These are phyloP conservation scores for Nitzschia sp. DNA, from an alignment of 108 stramenopile species.

Conservation along the genomic window DNA sequence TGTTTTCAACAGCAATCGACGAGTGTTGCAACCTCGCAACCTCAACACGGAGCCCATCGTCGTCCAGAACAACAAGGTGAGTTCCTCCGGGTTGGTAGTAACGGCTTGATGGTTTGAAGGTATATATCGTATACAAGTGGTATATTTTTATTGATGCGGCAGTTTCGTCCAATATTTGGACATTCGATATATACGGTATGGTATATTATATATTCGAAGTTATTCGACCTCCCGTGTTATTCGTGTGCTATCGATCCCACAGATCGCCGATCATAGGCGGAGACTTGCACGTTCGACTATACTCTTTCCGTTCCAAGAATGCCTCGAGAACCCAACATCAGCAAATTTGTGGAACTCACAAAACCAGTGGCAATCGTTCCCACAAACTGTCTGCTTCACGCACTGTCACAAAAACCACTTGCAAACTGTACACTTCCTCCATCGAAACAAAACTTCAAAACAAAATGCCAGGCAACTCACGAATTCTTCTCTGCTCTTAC, in stretches of 20 bases:
- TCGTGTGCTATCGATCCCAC: conserved; percentile 14
- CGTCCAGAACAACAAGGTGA: conserved; percentile 6
- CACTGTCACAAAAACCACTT: conserved; percentile 5
- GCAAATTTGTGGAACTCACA: conserved; percentile 16
- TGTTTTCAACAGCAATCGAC: conserved; percentile 4
- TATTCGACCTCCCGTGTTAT: conserved; percentile 2
- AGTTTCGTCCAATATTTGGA: conserved; percentile 15
- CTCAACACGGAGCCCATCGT: conserved; percentile 9
- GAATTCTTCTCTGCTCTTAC: conserved; percentile 32
- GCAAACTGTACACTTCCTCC: conserved; percentile 11
- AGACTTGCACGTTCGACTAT: neutral
- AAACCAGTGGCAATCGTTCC: conserved; percentile 7
- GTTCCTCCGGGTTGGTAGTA: conserved; percentile 17
- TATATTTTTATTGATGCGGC: conserved; percentile 1
- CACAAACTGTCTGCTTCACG: conserved; percentile 5
- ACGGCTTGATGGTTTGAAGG: conserved; percentile 13
- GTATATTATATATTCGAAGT: conserved; percentile 6
- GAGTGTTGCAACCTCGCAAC: conserved; percentile 19
- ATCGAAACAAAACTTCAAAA: conserved; percentile 1
- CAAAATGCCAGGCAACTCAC: conserved; percentile 28
- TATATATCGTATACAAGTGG: neutral
- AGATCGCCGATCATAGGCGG: conserved; percentile 9
- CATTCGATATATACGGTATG: neutral
- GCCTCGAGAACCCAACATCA: neutral
- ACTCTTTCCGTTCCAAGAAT: conserved; percentile 27